Percentiles rank a stretch among this genome's conserved stretches.
Conservation (phyloP, 2,329 filamentous ascomycete genomes). For the Cordyceps tenuipes region DNA sequence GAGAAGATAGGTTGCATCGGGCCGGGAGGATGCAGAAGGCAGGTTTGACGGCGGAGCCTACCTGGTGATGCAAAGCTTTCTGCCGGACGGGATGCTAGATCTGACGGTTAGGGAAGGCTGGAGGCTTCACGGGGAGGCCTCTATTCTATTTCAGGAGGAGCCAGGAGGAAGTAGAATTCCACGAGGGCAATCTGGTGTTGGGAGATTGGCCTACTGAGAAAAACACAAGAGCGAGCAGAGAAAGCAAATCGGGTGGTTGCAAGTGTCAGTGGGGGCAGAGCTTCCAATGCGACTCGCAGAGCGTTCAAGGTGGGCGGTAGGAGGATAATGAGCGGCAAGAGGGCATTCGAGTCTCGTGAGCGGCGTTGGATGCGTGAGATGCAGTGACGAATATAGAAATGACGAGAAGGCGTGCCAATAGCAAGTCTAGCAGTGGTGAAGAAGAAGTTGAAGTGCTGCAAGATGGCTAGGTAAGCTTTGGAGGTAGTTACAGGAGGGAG, state of each 20-base stretch:
- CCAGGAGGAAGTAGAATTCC: not conserved
- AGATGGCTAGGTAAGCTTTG: not conserved
- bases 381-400: not conserved
- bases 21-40: not conserved
- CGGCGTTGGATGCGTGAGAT: not conserved
- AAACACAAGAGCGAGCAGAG: constrained; percentile 5
- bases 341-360: constrained; percentile 1
- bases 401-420: not conserved
- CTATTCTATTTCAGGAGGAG: not conserved
- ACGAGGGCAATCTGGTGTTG: not conserved
- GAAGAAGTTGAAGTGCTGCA: constrained; percentile 5
- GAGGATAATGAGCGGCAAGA: constrained; percentile 1
- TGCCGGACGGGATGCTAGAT: not conserved
- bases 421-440: not conserved
- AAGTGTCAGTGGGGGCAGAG: constrained; percentile 1
- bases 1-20: not conserved
- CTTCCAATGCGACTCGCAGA: not conserved
- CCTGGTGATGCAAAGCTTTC: constrained; percentile 1
- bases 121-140: not conserved
- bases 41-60: constrained; percentile 5
- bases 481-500: not conserved
- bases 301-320: not conserved
- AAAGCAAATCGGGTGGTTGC: constrained; percentile 1
- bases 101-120: not conserved
- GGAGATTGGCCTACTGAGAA: not conserved